A percentile compares a stretch with the other conserved stretches of the same genome.
Evolutionary conservation across 2,329 filamentous ascomycete genomes (phyloP).

Genomic region (Cordyceps tenuipes): DNA sequence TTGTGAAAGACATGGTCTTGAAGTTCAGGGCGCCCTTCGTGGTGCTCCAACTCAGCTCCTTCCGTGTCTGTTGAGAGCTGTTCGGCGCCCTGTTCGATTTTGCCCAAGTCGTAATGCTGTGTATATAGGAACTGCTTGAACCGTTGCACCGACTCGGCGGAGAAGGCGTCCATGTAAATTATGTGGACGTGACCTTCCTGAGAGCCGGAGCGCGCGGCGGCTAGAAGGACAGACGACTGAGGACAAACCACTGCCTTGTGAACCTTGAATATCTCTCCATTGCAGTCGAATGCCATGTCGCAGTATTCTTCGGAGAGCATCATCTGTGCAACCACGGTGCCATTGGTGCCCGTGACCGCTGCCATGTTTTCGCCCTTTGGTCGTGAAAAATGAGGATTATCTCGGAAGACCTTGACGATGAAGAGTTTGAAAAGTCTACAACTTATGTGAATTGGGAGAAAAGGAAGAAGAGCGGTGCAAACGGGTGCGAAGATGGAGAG

Average conservation of each 20-base stretch:
- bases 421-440: no score
- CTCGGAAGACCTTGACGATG: no score
- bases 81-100: background rate
- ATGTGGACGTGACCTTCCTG: background rate
- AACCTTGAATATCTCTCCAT: background rate
- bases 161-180: background rate
- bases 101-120: background rate
- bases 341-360: background rate
- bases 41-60: background rate
- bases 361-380: no score
- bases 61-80: background rate
- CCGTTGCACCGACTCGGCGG: background rate
- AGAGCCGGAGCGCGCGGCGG: background rate
- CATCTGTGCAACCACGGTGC: background rate
- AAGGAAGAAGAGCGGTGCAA: no score
- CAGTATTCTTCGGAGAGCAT: background rate
- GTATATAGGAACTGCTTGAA: background rate
- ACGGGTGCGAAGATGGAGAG: no score
- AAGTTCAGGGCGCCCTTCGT: background rate
- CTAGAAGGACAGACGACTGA: background rate
- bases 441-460: no score
- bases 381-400: no score
- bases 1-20: background rate
- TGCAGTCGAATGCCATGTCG: background rate
- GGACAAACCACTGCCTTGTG: conserved; percentile 8